Percentiles rank a stretch among this genome's conserved stretches.
Evolutionary conservation across 768 basidiomycete species (phyloP).

Genomic region (Rhodotorula kratochvilovae): DNA sequence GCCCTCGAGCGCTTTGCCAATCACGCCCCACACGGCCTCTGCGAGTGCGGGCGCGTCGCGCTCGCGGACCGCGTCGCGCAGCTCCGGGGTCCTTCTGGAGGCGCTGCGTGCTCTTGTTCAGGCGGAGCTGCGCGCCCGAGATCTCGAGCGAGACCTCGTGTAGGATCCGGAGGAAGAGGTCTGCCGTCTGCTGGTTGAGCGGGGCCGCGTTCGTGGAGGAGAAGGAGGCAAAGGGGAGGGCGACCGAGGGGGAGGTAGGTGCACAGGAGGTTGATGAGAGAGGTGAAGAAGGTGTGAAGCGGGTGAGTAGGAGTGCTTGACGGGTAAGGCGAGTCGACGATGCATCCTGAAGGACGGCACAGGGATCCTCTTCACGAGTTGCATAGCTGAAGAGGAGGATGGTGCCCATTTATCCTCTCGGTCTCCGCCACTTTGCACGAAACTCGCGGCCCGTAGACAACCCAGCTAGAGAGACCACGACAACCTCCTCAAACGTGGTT

Average conservation of each 20-base stretch:
- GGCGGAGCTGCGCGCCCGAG: conserved; percentile 89
- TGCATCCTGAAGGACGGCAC: too few relatives aligned
- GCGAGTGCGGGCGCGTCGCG: conserved; percentile 77
- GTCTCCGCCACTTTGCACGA: too few relatives aligned
- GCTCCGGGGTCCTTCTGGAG: conserved; percentile 74
- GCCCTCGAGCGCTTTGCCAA: conserved; percentile 57
- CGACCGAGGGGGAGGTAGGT: conserved; percentile 49
- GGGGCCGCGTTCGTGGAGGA: conserved; percentile 56
- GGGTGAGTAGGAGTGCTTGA: conserved; percentile 72
- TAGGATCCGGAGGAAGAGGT: conserved; percentile 84
- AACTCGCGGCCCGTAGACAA: too few relatives aligned
- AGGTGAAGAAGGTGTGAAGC: conserved; percentile 82
- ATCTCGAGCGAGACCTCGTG: conserved; percentile 95
- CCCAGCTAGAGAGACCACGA: too few relatives aligned
- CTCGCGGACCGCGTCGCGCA: conserved; percentile 84
- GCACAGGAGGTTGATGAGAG: conserved; percentile 69
- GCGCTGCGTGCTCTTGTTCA: conserved; percentile 66
- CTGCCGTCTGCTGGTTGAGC: conserved; percentile 74
- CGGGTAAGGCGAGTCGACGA: too few relatives aligned
- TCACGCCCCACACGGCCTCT: conserved; percentile 75
- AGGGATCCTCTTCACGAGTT: too few relatives aligned
- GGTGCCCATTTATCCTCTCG: too few relatives aligned
- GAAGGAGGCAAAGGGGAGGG: conserved; percentile 45
- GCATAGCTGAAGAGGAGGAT: too few relatives aligned
- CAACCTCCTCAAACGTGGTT: too few relatives aligned